Evolutionary conservation across 176 grass and related monocot genomes (phyloP).

Genomic region (Secale cereale): DNA sequence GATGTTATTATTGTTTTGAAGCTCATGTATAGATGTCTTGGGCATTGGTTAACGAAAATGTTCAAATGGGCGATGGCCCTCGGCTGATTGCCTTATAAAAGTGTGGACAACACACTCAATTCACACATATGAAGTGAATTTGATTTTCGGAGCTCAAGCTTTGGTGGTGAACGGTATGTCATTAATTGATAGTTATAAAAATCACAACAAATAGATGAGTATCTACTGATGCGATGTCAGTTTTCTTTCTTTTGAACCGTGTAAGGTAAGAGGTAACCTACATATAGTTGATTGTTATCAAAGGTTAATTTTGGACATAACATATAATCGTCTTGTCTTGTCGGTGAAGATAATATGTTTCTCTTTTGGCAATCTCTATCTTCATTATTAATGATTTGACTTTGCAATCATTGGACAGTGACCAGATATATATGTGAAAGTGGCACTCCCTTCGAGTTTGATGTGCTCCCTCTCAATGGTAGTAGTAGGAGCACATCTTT

Average conservation of each 20-base stretch:
- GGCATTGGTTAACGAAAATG: too few relatives aligned
- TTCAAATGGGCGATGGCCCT: too few relatives aligned
- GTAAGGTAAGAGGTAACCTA: too few relatives aligned
- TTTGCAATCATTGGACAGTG: background rate
- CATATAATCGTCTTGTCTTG: too few relatives aligned
- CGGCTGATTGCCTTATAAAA: too few relatives aligned
- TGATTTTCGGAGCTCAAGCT: background rate
- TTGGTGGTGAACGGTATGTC: background rate
- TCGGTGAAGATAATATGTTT: background rate
- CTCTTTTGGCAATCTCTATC: background rate
- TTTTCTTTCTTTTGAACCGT: background rate
- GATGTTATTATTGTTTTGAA: background rate
- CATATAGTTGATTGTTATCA: too few relatives aligned
- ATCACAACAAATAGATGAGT: background rate
- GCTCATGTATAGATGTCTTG: too few relatives aligned
- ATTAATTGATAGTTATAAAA: background rate
- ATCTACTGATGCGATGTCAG: background rate
- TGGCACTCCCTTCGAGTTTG: background rate
- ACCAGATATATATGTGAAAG: background rate
- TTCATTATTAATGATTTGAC: constrained; percentile 14
- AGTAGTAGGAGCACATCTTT: background rate
- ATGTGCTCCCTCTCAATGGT: background rate
- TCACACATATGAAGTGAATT: too few relatives aligned
- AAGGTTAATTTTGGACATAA: too few relatives aligned
- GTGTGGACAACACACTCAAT: too few relatives aligned